Evolutionary conservation across 441 rosid species (phyloP), one percentile per base, ranked within the genome.

Genomic region (Hura crepitans): DNA sequence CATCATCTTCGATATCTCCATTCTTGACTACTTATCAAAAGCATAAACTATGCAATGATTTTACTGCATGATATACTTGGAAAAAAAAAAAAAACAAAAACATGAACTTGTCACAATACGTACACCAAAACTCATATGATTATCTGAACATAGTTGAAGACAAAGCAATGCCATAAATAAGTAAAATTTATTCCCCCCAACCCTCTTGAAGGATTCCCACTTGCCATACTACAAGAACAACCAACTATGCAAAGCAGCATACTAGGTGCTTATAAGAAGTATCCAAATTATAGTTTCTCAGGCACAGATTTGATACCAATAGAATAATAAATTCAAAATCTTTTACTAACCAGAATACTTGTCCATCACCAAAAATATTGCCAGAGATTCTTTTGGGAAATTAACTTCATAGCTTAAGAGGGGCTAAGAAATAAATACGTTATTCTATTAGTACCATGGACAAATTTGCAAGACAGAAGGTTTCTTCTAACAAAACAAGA

Each of bases 1-100:
- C 82, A 81, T 78, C 85, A 80, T 71, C 15, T 76, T 77, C 84
- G 50, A 58, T 67, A 66, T 69, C 84, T 77, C 82, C 77, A 78
- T 76, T 79, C 71, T 20, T 65, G 35, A 69, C 70, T 59, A 25
- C 51, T 33, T 6, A 10, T 15, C 57, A 69, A 53, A 54, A 14
- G 62, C 17, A 42, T 39, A 9, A 63, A 5, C 22, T 22, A 63
- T 62, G 51, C 4, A n/a, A 62, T 45, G 14, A 17, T 45, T 25
- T 2, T 25, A 14, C 2, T 5, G 39, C n/a, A 23, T 28, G 23
- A 14, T 42, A 23, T 33, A 4, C 37, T 25, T 33, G 4, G 12
- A 14, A 25, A 37, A 62, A 11, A 42, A 42, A 62, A 13, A 25
- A 14, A 25, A 37, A 62, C 17, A 42, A 42, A 62, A 17, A 27